Evolutionary conservation across 768 basidiomycete species (phyloP), one percentile per base, ranked within the genome.

Genomic region (Leucogyrophana mollusca): DNA sequence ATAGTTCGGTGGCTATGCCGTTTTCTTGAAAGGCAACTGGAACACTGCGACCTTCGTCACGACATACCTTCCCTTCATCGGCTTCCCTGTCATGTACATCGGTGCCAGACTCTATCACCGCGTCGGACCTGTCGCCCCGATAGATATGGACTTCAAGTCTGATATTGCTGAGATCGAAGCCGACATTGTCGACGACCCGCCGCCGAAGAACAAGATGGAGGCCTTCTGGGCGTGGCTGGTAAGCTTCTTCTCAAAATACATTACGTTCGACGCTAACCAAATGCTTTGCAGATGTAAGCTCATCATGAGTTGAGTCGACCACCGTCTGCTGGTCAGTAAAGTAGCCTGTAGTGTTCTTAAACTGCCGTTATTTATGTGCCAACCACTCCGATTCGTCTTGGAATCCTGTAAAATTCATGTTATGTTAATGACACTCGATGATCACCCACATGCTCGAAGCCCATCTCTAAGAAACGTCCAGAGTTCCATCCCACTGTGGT

Each of bases 121-220:
- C 33, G 0, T 17, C 3, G 59, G 66, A 30, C 48, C 53, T 10
- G 51, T 65, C 25, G 54, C 43, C 24, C 52, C 82, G 0, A 58
- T 74, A 16, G 82, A 94, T 27, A 94, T 97, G 89, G 94, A 96
- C 68, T 94, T 94, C 59, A 68, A 83, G 34, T 73, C 76, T 4
- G 79, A 84, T 49, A 72, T 88, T 45, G 82, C 77, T 30, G 79
- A 85, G 58, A 83, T 89, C 37, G 83, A 84, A 57, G 83, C 84
- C 0, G 82, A 79, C 2, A 75, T 72, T 73, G 78, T 77, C 56
- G 87, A 90, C 35, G 86, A 90, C 16, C 77, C 77, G 4, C 80
- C 82, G 10, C 88, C 92, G 2, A 80, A 53, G 56, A 92, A 86
- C 60, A 78, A 68, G 56, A 0, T 68, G 3, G 88, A 88, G 47